Percentiles rank a stretch among this genome's conserved stretches.
Conservation (phyloP, 106 monocot genomes). For the Dioscorea dumetorum region DNA sequence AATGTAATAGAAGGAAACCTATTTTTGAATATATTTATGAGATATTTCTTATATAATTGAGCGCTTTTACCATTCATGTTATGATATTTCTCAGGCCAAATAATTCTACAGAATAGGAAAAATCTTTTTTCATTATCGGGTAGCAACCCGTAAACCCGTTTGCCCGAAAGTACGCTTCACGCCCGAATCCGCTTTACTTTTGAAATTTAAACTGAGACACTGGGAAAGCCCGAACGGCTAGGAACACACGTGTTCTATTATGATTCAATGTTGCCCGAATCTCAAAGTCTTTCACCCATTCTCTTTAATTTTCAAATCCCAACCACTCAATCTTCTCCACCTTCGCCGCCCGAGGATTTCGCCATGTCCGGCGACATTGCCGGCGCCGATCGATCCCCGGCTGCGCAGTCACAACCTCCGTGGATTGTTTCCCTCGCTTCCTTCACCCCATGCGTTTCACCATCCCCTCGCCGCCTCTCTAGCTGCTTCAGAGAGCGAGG, state of each 20-base stretch:
- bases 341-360: not conserved
- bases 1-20: too few species aligned
- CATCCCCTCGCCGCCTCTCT: slow-evolving; percentile 20
- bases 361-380: slow-evolving; percentile 9
- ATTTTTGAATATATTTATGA: too few species aligned
- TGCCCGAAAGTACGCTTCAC: too few species aligned
- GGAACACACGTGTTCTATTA: not conserved
- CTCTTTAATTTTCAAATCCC: not conserved
- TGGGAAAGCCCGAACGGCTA: not conserved
- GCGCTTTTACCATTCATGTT: too few species aligned
- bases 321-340: not conserved
- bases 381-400: not conserved
- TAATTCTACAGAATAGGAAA: too few species aligned
- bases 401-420: slow-evolving; percentile 10
- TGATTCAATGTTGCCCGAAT: not conserved
- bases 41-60: too few species aligned
- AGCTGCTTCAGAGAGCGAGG: slow-evolving; percentile 25
- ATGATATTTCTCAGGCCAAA: too few species aligned
- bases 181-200: too few species aligned
- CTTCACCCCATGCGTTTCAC: slow-evolving; percentile 10
- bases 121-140: too few species aligned
- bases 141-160: too few species aligned
- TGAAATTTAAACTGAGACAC: not conserved
- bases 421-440: slow-evolving; percentile 27
- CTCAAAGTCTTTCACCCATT: not conserved